Evolutionary conservation across 2,329 filamentous ascomycete species (phyloP).

Genomic region (Penicillium sp.): DNA sequence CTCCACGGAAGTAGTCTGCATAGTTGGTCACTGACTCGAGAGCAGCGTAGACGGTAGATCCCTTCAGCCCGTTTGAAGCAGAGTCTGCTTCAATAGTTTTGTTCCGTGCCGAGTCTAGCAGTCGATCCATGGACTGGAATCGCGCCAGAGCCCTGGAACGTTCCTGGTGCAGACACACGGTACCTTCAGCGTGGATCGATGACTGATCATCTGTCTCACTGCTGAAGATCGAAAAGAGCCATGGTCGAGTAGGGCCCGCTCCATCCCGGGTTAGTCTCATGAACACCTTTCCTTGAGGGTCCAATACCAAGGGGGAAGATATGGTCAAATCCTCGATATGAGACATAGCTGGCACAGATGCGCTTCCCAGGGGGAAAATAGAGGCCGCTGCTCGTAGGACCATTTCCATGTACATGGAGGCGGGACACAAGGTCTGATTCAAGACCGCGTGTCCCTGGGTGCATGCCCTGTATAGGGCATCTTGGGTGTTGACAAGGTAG

Average conservation of each 20-base stretch:
- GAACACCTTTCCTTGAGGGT: not conserved
- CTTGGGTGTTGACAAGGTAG: conserved; percentile 1
- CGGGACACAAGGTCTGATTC: conserved; percentile 9
- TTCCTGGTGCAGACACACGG: not conserved
- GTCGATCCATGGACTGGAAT: not conserved
- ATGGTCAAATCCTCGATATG: not conserved
- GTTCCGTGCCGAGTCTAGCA: not conserved
- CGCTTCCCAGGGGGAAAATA: not conserved
- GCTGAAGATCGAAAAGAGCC: not conserved
- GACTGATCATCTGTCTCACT: not conserved
- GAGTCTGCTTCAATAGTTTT: conserved; percentile 1
- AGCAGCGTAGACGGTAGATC: conserved; percentile 16
- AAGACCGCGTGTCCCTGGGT: conserved; percentile 15
- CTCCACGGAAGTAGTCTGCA: conserved; percentile 9
- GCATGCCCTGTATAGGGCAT: not conserved
- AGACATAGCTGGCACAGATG: not conserved
- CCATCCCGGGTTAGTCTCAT: not conserved
- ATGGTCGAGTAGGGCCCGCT: not conserved
- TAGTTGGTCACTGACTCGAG: conserved; percentile 17
- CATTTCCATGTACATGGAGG: conserved; percentile 15
- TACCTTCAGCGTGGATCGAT: not conserved
- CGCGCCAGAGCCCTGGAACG: not conserved
- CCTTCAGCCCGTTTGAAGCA: conserved; percentile 19
- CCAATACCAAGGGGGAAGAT: not conserved
- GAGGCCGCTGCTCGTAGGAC: not conserved